Base-by-base conservation (phyloP, 1,139 yeast genomes). In the Lodderomyces parapsilosis region DNA sequence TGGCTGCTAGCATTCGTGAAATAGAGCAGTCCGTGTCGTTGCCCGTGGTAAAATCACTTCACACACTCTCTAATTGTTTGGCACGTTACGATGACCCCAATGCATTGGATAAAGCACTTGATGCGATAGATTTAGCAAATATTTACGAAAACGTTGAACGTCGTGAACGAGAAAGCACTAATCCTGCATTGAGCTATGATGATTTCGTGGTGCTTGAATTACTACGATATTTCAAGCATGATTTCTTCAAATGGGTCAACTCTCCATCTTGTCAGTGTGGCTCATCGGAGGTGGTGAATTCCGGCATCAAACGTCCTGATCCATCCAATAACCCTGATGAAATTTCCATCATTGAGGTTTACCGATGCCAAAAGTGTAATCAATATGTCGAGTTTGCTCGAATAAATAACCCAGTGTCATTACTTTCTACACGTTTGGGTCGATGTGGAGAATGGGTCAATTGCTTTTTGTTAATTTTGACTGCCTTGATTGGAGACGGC, bases 401-500 rank as follows among this genome's bases (percentile, higher is more conserved):
- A 35, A 85, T 86, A 54, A 83, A 86, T 56, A 77, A 81, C 49
- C 86, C 94, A 0, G 67, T 67, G 0, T 78, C 78, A 47, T 64
- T 93, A 28, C 60, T 90, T 14, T 66, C 74, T 20, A 78, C 85
- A 0, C 66, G 89, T 33, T 59, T 61, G 27, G 98, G 98, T 0
- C 69, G 99, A 38, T 91, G 99, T 64, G 99, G 99, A 2, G 99
- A 91, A 60, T 91, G 96, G 96, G 94, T 91, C 44, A 86, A 87
- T 55, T 79, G 94, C 50, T 90, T 91, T 57, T 74, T 87, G 43
- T 66, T 89, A 35, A 64, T 90, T 2, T 65, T 91, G 46, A 73
- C 81, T 34, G 81, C 96, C 0, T 63, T 90, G 31, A 48, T 72
- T 38, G 54, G 53, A 6, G 48, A 43, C 10, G 48, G 59, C 6